phyloP scores from a whole-genome alignment of 257 asterid species.

The Ballota nigra region DNA sequence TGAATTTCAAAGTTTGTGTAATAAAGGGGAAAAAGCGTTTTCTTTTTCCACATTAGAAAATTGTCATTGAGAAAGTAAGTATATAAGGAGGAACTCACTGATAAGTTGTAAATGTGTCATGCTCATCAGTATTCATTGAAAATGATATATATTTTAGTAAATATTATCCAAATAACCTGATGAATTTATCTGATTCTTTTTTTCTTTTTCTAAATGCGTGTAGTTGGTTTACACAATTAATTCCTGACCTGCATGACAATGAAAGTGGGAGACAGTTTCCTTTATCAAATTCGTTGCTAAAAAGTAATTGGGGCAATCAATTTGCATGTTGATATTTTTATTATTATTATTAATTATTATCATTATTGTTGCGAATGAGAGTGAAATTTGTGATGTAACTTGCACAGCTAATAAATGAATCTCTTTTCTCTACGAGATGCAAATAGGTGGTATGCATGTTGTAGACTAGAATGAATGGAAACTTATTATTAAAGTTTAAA shows the following conservation, averaged over 20 bases:
- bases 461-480: neutral
- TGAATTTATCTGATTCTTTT: neutral
- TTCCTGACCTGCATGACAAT: conserved; percentile 24
- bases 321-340: neutral
- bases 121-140: too few relatives aligned
- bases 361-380: neutral
- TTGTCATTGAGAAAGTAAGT: too few relatives aligned
- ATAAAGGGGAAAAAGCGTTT: too few relatives aligned
- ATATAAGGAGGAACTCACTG: too few relatives aligned
- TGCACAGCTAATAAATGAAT: neutral
- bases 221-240: conserved; percentile 14
- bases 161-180: too few relatives aligned
- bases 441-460: neutral
- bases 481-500: too few relatives aligned
- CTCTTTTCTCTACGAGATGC: neutral
- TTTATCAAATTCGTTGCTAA: neutral
- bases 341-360: neutral
- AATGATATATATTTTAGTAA: too few relatives aligned
- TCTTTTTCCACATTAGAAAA: too few relatives aligned
- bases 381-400: neutral
- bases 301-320: neutral
- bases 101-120: too few relatives aligned
- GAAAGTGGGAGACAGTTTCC: conserved; percentile 19
- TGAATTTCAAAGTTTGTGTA: too few relatives aligned
- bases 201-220: neutral